Percentiles rank a stretch among this genome's conserved stretches.
phyloP scores from a whole-genome alignment of 495 filamentous ascomycete genomes.

The Xanthoparmelia taractica region DNA sequence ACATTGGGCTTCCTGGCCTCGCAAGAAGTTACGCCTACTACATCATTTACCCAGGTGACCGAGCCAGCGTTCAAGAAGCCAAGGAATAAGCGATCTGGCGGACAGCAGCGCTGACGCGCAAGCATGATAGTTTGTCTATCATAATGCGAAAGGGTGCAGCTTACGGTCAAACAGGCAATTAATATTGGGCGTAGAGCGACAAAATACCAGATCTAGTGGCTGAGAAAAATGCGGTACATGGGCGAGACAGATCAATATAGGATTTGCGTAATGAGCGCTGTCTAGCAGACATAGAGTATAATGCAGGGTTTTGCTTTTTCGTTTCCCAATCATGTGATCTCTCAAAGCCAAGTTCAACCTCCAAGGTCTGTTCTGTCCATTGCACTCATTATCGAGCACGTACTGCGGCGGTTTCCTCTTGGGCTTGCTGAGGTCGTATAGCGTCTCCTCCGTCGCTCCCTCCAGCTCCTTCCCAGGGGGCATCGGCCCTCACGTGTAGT shows the following conservation, averaged over 20 bases:
- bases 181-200: neutral
- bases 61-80: slow-evolving; percentile 18
- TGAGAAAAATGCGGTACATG: neutral
- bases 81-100: slow-evolving; percentile 8
- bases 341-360: neutral
- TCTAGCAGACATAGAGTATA: neutral
- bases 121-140: neutral
- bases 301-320: neutral
- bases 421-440: too few relatives aligned
- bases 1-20: slow-evolving; percentile 14
- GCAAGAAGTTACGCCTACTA: slow-evolving; percentile 12
- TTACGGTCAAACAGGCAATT: neutral
- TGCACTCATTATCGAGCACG: too few relatives aligned
- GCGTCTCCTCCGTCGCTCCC: too few relatives aligned
- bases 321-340: neutral
- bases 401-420: too few relatives aligned
- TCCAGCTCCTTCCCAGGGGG: too few relatives aligned
- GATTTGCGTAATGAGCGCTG: neutral
- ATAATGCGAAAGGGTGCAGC: neutral
- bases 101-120: slow-evolving; percentile 4
- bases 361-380: too few relatives aligned
- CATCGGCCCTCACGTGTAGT: too few relatives aligned
- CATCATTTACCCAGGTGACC: slow-evolving; percentile 8
- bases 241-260: neutral
- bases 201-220: neutral